A percentile compares a stretch with the other conserved stretches of the same genome.
Evolutionary conservation across 345 rosid genomes (phyloP).

Genomic region (Eucalyptus marginata): DNA sequence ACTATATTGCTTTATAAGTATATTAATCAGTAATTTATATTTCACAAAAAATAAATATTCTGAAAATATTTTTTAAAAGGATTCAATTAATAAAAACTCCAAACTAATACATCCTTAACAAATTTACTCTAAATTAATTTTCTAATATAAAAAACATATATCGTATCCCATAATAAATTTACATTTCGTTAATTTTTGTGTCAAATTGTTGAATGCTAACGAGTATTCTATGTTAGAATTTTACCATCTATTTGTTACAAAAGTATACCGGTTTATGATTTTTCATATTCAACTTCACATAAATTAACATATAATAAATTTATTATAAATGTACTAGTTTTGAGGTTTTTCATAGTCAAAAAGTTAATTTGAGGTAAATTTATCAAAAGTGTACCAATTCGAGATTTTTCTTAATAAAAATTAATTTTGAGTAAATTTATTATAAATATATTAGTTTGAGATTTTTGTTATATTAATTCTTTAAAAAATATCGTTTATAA

Average conservation of each 20-base stretch:
- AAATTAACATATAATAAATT: rapidly evolving
- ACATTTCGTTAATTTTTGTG: rapidly evolving
- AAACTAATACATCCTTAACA: rapidly evolving
- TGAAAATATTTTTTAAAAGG: too few relatives aligned
- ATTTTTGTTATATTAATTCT: too few relatives aligned
- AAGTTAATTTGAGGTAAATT: too few relatives aligned
- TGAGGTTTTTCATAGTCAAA: rapidly evolving
- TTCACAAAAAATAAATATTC: background rate
- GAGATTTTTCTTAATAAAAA: rapidly evolving
- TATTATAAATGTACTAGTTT: rapidly evolving
- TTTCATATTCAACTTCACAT: rapidly evolving
- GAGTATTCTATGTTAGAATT: rapidly evolving
- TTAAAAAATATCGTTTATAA: rapidly evolving
- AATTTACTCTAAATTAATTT: rapidly evolving
- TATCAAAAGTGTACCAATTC: rapidly evolving
- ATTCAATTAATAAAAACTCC: too few relatives aligned
- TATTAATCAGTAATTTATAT: too few relatives aligned
- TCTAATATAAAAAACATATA: too few relatives aligned
- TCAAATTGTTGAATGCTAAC: too few relatives aligned
- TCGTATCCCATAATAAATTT: too few relatives aligned
- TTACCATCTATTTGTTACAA: rapidly evolving
- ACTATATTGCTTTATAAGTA: background rate
- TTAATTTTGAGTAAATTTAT: too few relatives aligned
- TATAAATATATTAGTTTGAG: rapidly evolving
- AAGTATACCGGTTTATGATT: rapidly evolving